These are phyloP conservation scores for Thielaviopsis ethacetica DNA, from an alignment of 2,329 filamentous ascomycete genomes.

Conservation along the genomic window DNA sequence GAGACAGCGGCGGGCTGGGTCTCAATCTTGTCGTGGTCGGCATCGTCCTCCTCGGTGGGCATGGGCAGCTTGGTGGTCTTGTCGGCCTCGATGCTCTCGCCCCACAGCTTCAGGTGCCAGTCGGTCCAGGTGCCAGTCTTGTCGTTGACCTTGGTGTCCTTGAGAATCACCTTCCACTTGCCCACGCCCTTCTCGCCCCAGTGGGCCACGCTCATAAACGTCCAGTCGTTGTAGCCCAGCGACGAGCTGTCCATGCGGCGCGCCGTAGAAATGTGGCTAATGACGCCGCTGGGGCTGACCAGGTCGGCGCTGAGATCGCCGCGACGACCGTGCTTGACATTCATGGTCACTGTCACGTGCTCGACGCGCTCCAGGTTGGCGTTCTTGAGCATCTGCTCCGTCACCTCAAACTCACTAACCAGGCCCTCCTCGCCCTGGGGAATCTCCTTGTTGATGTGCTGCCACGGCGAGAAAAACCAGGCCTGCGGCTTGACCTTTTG, in stretches of 20 bases:
- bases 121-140: constrained; percentile 66
- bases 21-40: constrained; percentile 53
- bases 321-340: constrained; percentile 69
- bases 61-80: constrained; percentile 64
- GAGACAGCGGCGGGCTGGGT: constrained; percentile 35
- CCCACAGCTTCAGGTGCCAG: constrained; percentile 91
- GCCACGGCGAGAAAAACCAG: constrained; percentile 88
- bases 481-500: constrained; percentile 83
- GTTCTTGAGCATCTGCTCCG: constrained; percentile 57
- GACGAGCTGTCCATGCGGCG: constrained; percentile 51
- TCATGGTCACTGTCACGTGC: constrained; percentile 97
- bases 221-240: constrained; percentile 82
- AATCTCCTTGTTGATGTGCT: constrained; percentile 72
- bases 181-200: constrained; percentile 85
- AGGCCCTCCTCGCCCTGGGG: constrained; percentile 74
- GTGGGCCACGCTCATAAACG: constrained; percentile 95
- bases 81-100: constrained; percentile 61
- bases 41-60: constrained; percentile 69
- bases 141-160: constrained; percentile 66
- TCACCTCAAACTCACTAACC: constrained; percentile 67
- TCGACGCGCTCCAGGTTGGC: constrained; percentile 79
- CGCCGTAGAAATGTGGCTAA: constrained; percentile 68
- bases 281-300: constrained; percentile 62
- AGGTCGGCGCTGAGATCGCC: constrained; percentile 89
- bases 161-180: constrained; percentile 81